Evolutionary conservation across 805 yeast genomes (phyloP), one percentile per base, ranked within the genome.

Genomic region (Metschnikowia colocasiae): DNA sequence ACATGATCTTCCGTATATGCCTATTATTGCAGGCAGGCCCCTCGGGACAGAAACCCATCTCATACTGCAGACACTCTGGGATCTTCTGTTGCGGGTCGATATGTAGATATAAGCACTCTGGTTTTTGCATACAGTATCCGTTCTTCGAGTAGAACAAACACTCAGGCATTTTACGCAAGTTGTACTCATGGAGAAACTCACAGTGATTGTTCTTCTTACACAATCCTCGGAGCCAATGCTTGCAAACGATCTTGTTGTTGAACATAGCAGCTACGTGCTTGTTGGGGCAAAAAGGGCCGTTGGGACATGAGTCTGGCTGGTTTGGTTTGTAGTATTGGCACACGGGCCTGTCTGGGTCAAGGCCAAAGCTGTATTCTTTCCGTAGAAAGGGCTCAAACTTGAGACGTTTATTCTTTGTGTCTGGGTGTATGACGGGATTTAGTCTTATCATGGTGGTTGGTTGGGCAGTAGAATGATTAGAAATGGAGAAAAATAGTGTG

Each of bases 161-260:
- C 65, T 94, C 99, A 3, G 98, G 98, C 95, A 94, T 92, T 67
- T 87, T 89, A 50, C 95, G 76, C 57, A 94, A 69, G 61, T 94
- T 92, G 61, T 91, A 91, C 63, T 94, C 99, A 67, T 94, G 99
- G 38, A 94, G 69, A 59, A 88, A 94, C 71, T 94, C 99, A 67
- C 99, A 94, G 55, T 87, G 88, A 57, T 90, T 96, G 43, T 95
- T 95, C 73, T 92, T 92, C 69, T 94, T 94, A 68, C 99, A 94
- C 30, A 94, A 77, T 0, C 99, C 99, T 55, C 97, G 79, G 30
- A 94, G 79, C 99, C 99, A 94, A 72, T 94, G 97, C 74, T 94
- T 92, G 65, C 99, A 94, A 4, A 94, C 99, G 45, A 94, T 88
- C 57, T 74, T 74, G 51, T 74, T 73, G 46, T 62, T 65, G 57